A percentile compares a stretch with the other conserved stretches of the same genome.
Evolutionary conservation across 2,329 filamentous ascomycete species (phyloP).

Genomic region (Trichoderma koningiopsis): DNA sequence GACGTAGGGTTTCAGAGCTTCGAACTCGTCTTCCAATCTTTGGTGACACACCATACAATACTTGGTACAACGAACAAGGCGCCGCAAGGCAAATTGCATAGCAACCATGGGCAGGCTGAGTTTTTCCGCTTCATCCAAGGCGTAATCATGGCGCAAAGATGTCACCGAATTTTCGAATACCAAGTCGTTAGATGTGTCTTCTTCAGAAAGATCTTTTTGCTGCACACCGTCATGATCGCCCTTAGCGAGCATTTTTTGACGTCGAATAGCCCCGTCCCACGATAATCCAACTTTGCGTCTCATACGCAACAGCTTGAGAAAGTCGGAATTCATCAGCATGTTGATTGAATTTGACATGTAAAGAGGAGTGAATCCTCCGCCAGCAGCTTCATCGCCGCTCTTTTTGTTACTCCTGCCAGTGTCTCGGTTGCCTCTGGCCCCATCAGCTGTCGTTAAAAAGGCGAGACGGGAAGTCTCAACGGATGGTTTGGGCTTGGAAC

Average conservation of each 20-base stretch:
- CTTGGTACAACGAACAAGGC: conserved; percentile 78
- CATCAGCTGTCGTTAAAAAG: conserved; percentile 42
- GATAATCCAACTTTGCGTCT: conserved; percentile 54
- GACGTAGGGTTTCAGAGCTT: conserved; percentile 76
- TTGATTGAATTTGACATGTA: conserved; percentile 75
- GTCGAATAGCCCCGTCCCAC: conserved; percentile 56
- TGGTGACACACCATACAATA: conserved; percentile 86
- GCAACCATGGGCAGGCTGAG: conserved; percentile 57
- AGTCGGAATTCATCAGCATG: conserved; percentile 59
- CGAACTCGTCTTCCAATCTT: conserved; percentile 64
- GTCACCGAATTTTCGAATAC: conserved; percentile 24
- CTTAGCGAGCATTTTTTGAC: conserved; percentile 19
- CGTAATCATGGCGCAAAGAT: conserved; percentile 37
- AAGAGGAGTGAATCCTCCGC: conserved; percentile 44
- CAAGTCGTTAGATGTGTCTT: neutral
- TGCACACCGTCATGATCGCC: neutral
- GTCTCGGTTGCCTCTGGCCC: neutral
- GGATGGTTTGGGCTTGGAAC: conserved; percentile 72
- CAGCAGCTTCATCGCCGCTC: neutral
- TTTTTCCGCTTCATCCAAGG: conserved; percentile 36
- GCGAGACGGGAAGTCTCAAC: conserved; percentile 53
- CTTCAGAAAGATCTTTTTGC: neutral
- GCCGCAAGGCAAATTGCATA: conserved; percentile 76
- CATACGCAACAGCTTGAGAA: conserved; percentile 64
- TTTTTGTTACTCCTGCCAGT: neutral